Evolutionary conservation across 257 asterid species (phyloP).

Genomic region (Rubia yunnanensis): DNA sequence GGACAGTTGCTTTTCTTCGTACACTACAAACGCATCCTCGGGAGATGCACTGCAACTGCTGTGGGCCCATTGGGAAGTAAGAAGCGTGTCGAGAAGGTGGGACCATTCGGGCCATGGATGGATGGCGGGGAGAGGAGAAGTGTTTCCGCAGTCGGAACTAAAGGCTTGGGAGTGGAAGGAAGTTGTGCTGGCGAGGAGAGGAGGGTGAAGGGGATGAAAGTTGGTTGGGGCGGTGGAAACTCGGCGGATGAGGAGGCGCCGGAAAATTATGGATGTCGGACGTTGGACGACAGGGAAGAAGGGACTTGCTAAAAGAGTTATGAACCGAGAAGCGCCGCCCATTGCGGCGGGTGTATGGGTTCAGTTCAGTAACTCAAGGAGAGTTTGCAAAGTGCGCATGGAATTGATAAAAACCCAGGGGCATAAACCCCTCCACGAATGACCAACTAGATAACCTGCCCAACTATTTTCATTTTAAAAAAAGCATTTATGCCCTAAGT

Average conservation of each 20-base stretch:
- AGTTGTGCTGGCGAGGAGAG: constrained; percentile 14
- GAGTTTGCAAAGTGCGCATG: constrained; percentile 2
- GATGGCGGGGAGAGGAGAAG: constrained; percentile 5
- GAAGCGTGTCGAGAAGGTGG: constrained; percentile 33
- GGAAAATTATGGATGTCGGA: constrained; percentile 17
- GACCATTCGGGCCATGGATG: constrained; percentile 95
- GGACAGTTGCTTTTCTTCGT: constrained; percentile 44
- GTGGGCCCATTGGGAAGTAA: constrained; percentile 18
- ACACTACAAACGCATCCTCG: constrained; percentile 71
- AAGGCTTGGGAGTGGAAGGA: constrained; percentile 19
- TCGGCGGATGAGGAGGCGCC: constrained; percentile 49
- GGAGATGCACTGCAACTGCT: constrained; percentile 18
- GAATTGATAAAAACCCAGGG: background rate
- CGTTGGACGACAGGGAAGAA: constrained; percentile 33
- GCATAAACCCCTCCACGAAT: background rate
- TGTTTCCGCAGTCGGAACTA: constrained; percentile 1
- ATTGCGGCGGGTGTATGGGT: constrained; percentile 25
- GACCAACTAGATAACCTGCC: too few species aligned
- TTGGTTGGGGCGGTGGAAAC: constrained; percentile 25
- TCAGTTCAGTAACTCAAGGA: background rate
- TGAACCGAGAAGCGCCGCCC: constrained; percentile 74
- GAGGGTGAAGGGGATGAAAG: background rate
- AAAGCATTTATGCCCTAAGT: too few species aligned
- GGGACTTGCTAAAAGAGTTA: constrained; percentile 50
- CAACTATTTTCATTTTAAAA: too few species aligned